Base-by-base conservation (phyloP, 768 basidiomycete species). In the Termitomyces sp. region DNA sequence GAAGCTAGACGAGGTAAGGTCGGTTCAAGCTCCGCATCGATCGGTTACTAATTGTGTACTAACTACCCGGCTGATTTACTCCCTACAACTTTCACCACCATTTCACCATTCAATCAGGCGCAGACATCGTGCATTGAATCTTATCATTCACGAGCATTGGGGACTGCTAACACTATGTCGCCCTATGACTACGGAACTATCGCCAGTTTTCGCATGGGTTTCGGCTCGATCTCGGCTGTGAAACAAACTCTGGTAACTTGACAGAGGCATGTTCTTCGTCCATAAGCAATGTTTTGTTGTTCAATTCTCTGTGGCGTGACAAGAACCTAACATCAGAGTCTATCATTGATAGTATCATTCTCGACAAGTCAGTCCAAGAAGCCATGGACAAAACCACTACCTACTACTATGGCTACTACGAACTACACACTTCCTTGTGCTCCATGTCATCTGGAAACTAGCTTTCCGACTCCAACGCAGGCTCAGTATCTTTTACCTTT, bases 291-390 rank as follows among this genome's bases (percentile, higher is more conserved):
- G 37, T 30, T 16, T 39, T 32, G 34, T 37, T 30, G 18, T 24
- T 32, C 5, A 27, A 12, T 27, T 39, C 24, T 6, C 51, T 46
- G 57, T 53, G 57, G 52, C 52, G 57, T 30, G 51, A 36, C 50
- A n/a, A 51, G 36, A 40, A 33, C 20, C 32, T 1, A 39, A 20
- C 5, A 36, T 47, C 27, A 40, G 39, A 39, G 57, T 48, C 24
- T 48, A 58, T 58, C 57, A 58, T 0, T 58, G 57, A 58, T 58
- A 53, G 7, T 36, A 58, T 58, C 57, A 58, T 39, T 37, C 18
- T 55, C 13, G 8, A 5, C 33, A n/a, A n/a, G 42, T 36, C 33
- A 33, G 42, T n/a, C 44, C 14, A 5, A 26, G 30, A 34, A 44
- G 34, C 13, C 16, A 36, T 26, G 13, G 10, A 55, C 14, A 6